Conservation (phyloP, 495 filamentous ascomycete genomes). For the Tetracladium setigerum region DNA sequence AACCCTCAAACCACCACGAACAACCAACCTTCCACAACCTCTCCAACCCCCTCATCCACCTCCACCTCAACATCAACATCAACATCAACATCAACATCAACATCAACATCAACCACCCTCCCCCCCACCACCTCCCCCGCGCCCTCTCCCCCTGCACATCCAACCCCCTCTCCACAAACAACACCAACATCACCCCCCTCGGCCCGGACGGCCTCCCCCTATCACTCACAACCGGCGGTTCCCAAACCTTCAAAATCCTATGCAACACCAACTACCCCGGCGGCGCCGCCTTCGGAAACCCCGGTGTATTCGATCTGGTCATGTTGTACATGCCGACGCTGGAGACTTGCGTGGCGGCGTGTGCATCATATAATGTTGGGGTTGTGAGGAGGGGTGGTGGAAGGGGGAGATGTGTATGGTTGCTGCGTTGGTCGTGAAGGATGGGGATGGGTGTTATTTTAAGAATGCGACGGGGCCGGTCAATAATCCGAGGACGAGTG, state of each 20-base stretch:
- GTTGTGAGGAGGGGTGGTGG: conserved; percentile 7
- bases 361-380: conserved; percentile 25
- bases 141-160: conserved; percentile 23
- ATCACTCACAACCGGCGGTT: conserved; percentile 13
- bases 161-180: conserved; percentile 3
- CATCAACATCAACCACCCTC: background rate
- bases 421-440: conserved; percentile 5
- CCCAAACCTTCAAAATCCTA: conserved; percentile 23
- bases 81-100: background rate
- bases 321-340: conserved; percentile 26
- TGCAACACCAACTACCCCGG: conserved; percentile 28
- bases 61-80: background rate
- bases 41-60: background rate
- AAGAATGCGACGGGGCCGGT: conserved; percentile 27
- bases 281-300: conserved; percentile 15
- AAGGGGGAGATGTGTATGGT: background rate
- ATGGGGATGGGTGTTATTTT: conserved; percentile 26
- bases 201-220: conserved; percentile 20
- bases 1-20: background rate
- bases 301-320: conserved; percentile 25
- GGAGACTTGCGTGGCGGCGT: conserved; percentile 27
- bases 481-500: conserved; percentile 20
- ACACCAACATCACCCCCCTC: conserved; percentile 21
- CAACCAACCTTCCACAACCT: background rate
- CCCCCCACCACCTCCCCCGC: background rate